Evolutionary conservation across 768 basidiomycete genomes (phyloP), one percentile per base, ranked within the genome.

Genomic region (Panellus pusillus): DNA sequence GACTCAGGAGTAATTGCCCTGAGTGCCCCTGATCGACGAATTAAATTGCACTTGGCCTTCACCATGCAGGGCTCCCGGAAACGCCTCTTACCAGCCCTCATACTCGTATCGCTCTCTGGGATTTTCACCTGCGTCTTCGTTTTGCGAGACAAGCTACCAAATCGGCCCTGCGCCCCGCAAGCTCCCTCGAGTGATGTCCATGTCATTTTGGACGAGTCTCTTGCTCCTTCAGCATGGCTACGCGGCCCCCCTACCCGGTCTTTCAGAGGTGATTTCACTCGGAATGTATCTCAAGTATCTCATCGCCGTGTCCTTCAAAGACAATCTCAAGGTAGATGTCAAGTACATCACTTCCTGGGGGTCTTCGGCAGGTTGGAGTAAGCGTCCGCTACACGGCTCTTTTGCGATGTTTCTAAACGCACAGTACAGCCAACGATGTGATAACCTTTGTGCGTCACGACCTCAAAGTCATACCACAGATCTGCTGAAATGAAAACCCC

Each of bases 301-400:
- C 5, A 3, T 4, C 27, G 18, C 11, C 32, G 32, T 28, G 24
- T 39, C 47, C 5, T 18, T 40, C 19, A 47, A 24, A 69, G 73
- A 74, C 50, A 74, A 75, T 45, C 66, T 75, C n/a, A 68, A 68
- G 12, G 61, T 69, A 37, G 72, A 78, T 46, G 68, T 66, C 7
- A 62, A 72, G 47, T 79, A 79, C 55, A 72, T 79, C 44, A 79
- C 78, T 0, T 75, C 75, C 6, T 79, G 76, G 77, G 67, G 73
- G 4, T 70, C 71, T 28, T 74, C 76, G 0, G 78, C 58, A 5
- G 58, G 58, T 9, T 60, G 58, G 58, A 49, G 58, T 59, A 28
- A 24, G 57, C 17, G 38, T 31, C 24, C 9, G 36, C 9, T 35
- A 8, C 14, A 8, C 32, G 32, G 8, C 32, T 35, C 32, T 35